Conservation (phyloP, 2,329 filamentous ascomycete species). For the Beauveria medogensis region DNA sequence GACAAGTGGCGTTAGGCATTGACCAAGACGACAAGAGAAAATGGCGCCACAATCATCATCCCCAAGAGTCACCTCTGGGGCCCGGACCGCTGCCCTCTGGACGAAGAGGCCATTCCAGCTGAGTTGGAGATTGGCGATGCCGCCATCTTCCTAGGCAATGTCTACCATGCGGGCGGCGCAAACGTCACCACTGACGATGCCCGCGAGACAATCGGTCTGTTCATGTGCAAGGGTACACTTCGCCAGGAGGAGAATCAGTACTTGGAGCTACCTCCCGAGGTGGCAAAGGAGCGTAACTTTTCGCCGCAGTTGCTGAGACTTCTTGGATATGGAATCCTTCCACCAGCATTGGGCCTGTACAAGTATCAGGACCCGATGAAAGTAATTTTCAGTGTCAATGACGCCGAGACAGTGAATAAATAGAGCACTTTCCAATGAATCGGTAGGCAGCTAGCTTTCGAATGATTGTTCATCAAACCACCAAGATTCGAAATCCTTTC, state of each 20-base stretch:
- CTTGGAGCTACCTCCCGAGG: conserved; percentile 21
- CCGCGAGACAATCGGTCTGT: conserved; percentile 25
- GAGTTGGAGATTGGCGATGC: conserved; percentile 33
- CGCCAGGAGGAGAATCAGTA: conserved; percentile 29
- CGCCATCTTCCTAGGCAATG: conserved; percentile 29
- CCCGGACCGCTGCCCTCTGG: conserved; percentile 25
- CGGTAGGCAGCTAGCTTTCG: background rate
- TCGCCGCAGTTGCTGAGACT: conserved; percentile 24
- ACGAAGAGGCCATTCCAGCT: conserved; percentile 30
- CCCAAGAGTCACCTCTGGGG: conserved; percentile 34
- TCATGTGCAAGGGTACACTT: conserved; percentile 25
- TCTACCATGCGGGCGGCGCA: conserved; percentile 32
- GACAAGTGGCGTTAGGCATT: conserved; percentile 18
- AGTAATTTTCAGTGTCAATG: conserved; percentile 27
- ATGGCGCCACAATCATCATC: conserved; percentile 34
- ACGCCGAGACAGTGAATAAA: conserved; percentile 25
- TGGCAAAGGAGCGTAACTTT: conserved; percentile 22
- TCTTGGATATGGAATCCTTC: conserved; percentile 25
- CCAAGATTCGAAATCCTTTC: conserved; percentile 17
- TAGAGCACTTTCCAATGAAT: background rate
- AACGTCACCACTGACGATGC: conserved; percentile 25
- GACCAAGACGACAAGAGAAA: conserved; percentile 31
- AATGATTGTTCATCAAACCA: conserved; percentile 10
- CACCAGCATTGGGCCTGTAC: conserved; percentile 27
- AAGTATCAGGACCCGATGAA: conserved; percentile 30